These are phyloP conservation scores for Porphyrellus cyaneotinctus DNA, from an alignment of 768 basidiomycete genomes.

Conservation along the genomic window DNA sequence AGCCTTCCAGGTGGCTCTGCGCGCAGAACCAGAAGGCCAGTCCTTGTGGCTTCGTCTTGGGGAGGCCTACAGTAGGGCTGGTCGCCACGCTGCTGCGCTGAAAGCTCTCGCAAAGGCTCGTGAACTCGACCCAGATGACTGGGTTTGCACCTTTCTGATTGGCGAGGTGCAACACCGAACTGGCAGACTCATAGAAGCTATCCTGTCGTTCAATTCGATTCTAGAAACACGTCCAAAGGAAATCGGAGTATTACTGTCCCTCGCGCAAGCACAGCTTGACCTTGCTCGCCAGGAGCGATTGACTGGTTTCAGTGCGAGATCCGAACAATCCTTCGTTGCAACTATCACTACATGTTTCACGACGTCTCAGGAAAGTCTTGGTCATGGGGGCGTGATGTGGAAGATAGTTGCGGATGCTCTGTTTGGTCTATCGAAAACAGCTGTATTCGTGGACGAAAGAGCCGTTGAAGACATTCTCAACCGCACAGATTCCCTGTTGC, in stretches of 20 bases:
- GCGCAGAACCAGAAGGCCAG: constrained; percentile 72
- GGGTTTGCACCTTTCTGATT: constrained; percentile 80
- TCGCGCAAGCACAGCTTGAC: constrained; percentile 70
- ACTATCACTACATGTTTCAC: constrained; percentile 50
- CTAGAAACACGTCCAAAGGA: constrained; percentile 57
- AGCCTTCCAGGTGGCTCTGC: constrained; percentile 80
- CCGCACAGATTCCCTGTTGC: constrained; percentile 37
- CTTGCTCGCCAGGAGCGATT: constrained; percentile 61
- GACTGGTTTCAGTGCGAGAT: constrained; percentile 70
- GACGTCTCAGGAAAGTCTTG: constrained; percentile 48
- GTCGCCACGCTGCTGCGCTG: constrained; percentile 82
- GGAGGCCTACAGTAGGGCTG: constrained; percentile 85
- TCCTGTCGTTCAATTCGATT: constrained; percentile 57
- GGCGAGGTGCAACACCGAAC: constrained; percentile 81
- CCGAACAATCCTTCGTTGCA: constrained; percentile 67
- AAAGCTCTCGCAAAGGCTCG: constrained; percentile 79
- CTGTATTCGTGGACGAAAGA: constrained; percentile 45
- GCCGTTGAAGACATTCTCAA: constrained; percentile 34
- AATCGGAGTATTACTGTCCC: constrained; percentile 63
- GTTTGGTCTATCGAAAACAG: constrained; percentile 55
- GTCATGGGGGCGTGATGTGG: constrained; percentile 76
- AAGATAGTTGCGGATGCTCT: constrained; percentile 78
- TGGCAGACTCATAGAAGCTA: constrained; percentile 72
- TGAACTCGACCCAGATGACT: constrained; percentile 70
- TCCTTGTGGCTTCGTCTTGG: constrained; percentile 88